A percentile compares a stretch with the other conserved stretches of the same genome.
phyloP scores from a whole-genome alignment of 2,329 filamentous ascomycete species.

The Didymella segeticola region DNA sequence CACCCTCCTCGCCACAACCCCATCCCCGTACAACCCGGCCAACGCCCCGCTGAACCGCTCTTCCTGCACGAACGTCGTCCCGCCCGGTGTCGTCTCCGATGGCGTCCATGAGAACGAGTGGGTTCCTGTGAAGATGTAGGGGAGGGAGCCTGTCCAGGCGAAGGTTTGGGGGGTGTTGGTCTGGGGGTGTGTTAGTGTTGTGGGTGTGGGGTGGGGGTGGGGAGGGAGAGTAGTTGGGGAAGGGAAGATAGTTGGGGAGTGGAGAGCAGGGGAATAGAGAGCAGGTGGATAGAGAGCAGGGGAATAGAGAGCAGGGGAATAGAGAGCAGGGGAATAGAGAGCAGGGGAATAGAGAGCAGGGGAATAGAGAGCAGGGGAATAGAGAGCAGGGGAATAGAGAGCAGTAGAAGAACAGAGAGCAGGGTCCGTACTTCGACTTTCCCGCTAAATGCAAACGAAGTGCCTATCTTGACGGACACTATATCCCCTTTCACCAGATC shows the following conservation, averaged over 20 bases:
- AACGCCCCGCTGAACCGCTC: constrained; percentile 27
- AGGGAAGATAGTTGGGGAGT: background rate
- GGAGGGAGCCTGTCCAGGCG: constrained; percentile 22
- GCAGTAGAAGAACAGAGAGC: background rate
- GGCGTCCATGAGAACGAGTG: constrained; percentile 27
- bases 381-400: background rate
- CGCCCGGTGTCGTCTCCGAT: constrained; percentile 8
- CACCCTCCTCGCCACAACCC: constrained; percentile 2
- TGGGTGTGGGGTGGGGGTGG: background rate
- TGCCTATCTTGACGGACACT: background rate
- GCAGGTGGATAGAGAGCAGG: background rate
- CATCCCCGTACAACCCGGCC: constrained; percentile 9
- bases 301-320: background rate
- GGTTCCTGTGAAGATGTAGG: constrained; percentile 25
- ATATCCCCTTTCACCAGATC: background rate
- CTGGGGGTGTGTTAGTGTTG: background rate
- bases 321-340: background rate
- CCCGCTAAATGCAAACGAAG: background rate
- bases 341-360: background rate
- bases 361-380: no score
- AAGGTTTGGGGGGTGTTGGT: constrained; percentile 18
- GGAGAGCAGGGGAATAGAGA: background rate
- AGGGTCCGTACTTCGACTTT: constrained; percentile 5
- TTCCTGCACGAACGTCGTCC: constrained; percentile 29
- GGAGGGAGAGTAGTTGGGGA: background rate